Conservation (phyloP, 371 early-diverging fungal species). For the Amoeboaphelidium protococcarum region DNA sequence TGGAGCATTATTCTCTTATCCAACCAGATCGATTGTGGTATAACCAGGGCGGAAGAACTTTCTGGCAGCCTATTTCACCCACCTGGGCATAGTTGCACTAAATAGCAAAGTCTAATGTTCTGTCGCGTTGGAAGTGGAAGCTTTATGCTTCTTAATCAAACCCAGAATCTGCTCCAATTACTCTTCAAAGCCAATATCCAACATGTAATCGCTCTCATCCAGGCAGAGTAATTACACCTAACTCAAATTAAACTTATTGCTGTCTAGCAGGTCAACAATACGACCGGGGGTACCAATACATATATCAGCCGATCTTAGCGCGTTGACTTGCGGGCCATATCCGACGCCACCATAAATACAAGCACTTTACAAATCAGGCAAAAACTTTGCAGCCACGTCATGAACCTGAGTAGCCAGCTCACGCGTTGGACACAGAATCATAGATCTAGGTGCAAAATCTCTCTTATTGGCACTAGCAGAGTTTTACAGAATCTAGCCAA, state of each 20-base stretch:
- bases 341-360: neutral
- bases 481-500: slow-evolving; percentile 8
- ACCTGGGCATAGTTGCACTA: slow-evolving; percentile 57
- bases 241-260: slow-evolving; percentile 2
- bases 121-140: too few species aligned
- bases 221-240: slow-evolving; percentile 8
- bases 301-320: slow-evolving; percentile 11
- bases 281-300: slow-evolving; percentile 19
- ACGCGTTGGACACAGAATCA: slow-evolving; percentile 14
- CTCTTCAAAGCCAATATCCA: slow-evolving; percentile 14
- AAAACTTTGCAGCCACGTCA: slow-evolving; percentile 24
- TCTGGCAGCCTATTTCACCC: slow-evolving; percentile 47
- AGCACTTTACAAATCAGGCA: slow-evolving; percentile 22
- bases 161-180: slow-evolving; percentile 10
- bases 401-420: slow-evolving; percentile 15
- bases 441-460: slow-evolving; percentile 1
- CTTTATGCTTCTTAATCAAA: too few species aligned
- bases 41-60: slow-evolving; percentile 55
- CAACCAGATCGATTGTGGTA: slow-evolving; percentile 50
- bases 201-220: slow-evolving; percentile 13
- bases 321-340: neutral
- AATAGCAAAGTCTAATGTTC: slow-evolving; percentile 58
- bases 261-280: slow-evolving; percentile 15
- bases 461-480: neutral
- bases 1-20: slow-evolving; percentile 40